Evolutionary conservation across 1,139 yeast species (phyloP).

Genomic region (Candida tropicalis): DNA sequence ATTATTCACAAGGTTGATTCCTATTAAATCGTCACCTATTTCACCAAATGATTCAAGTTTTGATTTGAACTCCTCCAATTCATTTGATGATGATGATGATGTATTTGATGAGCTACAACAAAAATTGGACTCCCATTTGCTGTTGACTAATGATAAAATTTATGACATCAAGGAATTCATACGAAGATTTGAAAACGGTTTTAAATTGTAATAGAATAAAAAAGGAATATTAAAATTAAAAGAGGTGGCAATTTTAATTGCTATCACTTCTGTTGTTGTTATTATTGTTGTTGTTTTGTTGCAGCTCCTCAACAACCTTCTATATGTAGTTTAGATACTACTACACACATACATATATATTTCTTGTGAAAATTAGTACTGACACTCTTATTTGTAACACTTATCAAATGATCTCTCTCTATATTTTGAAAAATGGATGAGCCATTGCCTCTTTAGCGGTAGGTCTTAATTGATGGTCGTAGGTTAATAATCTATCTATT

Average conservation of each 20-base stretch:
- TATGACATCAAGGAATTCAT: constrained; percentile 31
- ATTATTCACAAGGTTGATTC: constrained; percentile 20
- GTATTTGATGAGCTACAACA: constrained; percentile 15
- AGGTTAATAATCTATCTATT: constrained; percentile 64
- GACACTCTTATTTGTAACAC: neutral
- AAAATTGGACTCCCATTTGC: constrained; percentile 18
- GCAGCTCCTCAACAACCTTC: neutral
- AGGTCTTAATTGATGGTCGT: constrained; percentile 73
- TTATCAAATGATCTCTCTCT: too few relatives aligned
- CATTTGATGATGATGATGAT: constrained; percentile 16
- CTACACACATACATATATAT: neutral
- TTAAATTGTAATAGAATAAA: too few relatives aligned
- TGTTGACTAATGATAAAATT: constrained; percentile 25
- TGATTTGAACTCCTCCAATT: constrained; percentile 16
- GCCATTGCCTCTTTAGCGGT: constrained; percentile 77
- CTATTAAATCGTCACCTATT: constrained; percentile 17
- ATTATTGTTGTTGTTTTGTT: neutral
- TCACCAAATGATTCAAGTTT: constrained; percentile 20
- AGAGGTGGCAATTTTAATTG: too few relatives aligned
- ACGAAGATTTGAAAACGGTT: constrained; percentile 27
- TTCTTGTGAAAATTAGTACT: neutral
- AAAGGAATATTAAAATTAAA: neutral
- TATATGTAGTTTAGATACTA: neutral
- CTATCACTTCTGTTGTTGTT: too few relatives aligned
- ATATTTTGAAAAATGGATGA: constrained; percentile 54